Conservation (phyloP, 2,329 filamentous ascomycete genomes). For the Clarireedia homoeocarpa region DNA sequence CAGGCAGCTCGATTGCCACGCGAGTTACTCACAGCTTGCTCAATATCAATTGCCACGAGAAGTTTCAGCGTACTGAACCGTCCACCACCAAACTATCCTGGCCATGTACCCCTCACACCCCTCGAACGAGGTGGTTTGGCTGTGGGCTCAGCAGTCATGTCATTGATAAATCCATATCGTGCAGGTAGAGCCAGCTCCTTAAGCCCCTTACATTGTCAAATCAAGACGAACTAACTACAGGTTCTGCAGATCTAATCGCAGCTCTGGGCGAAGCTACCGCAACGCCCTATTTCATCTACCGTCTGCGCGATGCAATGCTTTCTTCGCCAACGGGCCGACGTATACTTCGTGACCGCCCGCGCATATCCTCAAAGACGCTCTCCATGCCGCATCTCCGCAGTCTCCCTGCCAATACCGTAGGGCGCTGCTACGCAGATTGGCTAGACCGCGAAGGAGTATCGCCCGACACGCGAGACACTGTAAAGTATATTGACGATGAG, state of each 20-base stretch:
- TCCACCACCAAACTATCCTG: slow-evolving; percentile 42
- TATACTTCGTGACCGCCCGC: slow-evolving; percentile 83
- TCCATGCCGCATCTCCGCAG: slow-evolving; percentile 59
- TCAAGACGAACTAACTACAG: not conserved
- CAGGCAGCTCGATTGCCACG: slow-evolving; percentile 17
- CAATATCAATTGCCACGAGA: slow-evolving; percentile 26
- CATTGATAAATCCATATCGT: slow-evolving; percentile 67
- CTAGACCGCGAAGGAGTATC: slow-evolving; percentile 90
- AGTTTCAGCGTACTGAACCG: slow-evolving; percentile 78
- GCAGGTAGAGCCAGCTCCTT: slow-evolving; percentile 46
- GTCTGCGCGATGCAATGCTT: slow-evolving; percentile 89
- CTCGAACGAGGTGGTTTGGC: slow-evolving; percentile 69
- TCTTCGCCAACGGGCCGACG: slow-evolving; percentile 72
- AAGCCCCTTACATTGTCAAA: not conserved
- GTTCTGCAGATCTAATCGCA: slow-evolving; percentile 74
- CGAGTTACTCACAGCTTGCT: slow-evolving; percentile 22
- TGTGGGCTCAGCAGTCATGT: slow-evolving; percentile 54
- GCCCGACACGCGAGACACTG: slow-evolving; percentile 74
- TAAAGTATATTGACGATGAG: slow-evolving; percentile 87
- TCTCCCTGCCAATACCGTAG: slow-evolving; percentile 67
- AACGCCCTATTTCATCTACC: slow-evolving; percentile 89
- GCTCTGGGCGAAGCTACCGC: slow-evolving; percentile 91
- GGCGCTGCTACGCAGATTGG: slow-evolving; percentile 78
- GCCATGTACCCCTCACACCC: slow-evolving; percentile 80
- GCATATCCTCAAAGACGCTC: slow-evolving; percentile 69